A percentile compares a stretch with the other conserved stretches of the same genome.
Conservation (phyloP, 2,329 filamentous ascomycete species). For the Fusarium domesticum region DNA sequence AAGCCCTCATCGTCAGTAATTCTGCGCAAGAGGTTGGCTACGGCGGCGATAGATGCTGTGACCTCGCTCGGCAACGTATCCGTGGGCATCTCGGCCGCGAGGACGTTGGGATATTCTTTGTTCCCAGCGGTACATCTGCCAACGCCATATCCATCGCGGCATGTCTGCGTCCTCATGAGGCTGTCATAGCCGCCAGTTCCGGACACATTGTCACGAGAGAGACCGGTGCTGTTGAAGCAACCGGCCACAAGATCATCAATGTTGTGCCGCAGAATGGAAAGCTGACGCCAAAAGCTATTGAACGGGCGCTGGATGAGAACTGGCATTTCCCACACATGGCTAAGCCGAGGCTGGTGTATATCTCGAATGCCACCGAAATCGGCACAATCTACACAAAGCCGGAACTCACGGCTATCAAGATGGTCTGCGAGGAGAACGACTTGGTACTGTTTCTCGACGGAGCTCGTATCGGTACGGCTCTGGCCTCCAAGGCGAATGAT, state of each 20-base stretch:
- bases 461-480: slow-evolving; percentile 43
- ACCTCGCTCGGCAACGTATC: slow-evolving; percentile 42
- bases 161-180: slow-evolving; percentile 49
- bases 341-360: slow-evolving; percentile 49
- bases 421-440: slow-evolving; percentile 39
- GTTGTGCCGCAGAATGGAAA: slow-evolving; percentile 46
- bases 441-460: slow-evolving; percentile 49
- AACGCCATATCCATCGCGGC: slow-evolving; percentile 52
- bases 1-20: slow-evolving; percentile 45
- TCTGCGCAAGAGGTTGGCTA: slow-evolving; percentile 46
- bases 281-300: slow-evolving; percentile 42
- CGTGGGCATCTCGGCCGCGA: slow-evolving; percentile 35
- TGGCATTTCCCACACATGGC: slow-evolving; percentile 52
- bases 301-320: slow-evolving; percentile 44
- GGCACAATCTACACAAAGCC: slow-evolving; percentile 46
- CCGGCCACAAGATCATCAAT: slow-evolving; percentile 51
- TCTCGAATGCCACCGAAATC: slow-evolving; percentile 51
- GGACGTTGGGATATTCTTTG: slow-evolving; percentile 49
- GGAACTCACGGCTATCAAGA: slow-evolving; percentile 42
- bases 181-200: slow-evolving; percentile 48
- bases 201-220: slow-evolving; percentile 50
- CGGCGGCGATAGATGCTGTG: slow-evolving; percentile 44
- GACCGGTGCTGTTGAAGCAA: slow-evolving; percentile 50
- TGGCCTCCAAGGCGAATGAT: slow-evolving; percentile 43
- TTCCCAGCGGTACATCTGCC: slow-evolving; percentile 50